A percentile compares a stretch with the other conserved stretches of the same genome.
These are phyloP conservation scores for Trichocomaceae sp. DNA, from an alignment of 2,329 filamentous ascomycete species.

Conservation along the genomic window DNA sequence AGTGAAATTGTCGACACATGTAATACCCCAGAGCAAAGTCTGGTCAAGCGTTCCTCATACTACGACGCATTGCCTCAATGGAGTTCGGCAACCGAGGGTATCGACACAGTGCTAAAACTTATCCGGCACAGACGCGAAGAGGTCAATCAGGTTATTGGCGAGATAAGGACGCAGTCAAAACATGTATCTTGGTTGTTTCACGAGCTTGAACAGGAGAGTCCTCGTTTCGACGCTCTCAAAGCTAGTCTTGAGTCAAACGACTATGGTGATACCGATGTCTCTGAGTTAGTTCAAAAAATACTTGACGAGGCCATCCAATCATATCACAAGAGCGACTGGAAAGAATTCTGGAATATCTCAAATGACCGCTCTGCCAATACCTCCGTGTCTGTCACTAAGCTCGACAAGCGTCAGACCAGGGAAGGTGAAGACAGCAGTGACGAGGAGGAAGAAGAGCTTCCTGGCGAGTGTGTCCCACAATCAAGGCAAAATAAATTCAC, in stretches of 20 bases:
- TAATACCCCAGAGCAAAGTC: slow-evolving; percentile 45
- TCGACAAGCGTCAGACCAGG: neutral
- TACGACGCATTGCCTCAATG: slow-evolving; percentile 27
- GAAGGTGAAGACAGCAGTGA: neutral
- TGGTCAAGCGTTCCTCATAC: slow-evolving; percentile 44
- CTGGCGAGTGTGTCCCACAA: neutral
- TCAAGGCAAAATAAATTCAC: neutral
- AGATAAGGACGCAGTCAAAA: slow-evolving; percentile 21
- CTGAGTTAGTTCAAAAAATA: slow-evolving; percentile 17
- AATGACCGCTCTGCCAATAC: neutral
- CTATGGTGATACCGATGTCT: slow-evolving; percentile 26
- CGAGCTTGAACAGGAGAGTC: slow-evolving; percentile 17
- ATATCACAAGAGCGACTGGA: slow-evolving; percentile 24
- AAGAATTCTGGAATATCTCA: slow-evolving; percentile 21
- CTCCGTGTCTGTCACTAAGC: neutral
- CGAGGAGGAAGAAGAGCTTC: neutral
- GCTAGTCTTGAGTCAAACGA: slow-evolving; percentile 22
- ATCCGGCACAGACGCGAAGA: slow-evolving; percentile 21
- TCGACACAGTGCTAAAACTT: slow-evolving; percentile 28
- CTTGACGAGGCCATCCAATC: slow-evolving; percentile 17
- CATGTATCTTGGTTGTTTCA: slow-evolving; percentile 27
- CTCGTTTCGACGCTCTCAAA: slow-evolving; percentile 25
- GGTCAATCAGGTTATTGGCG: slow-evolving; percentile 18
- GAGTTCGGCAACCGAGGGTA: slow-evolving; percentile 22
- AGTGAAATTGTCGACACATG: slow-evolving; percentile 43